Percentiles rank a stretch among this genome's conserved stretches.
Conservation (phyloP, 176 grass and related monocot genomes). For the Poa pratensis region DNA sequence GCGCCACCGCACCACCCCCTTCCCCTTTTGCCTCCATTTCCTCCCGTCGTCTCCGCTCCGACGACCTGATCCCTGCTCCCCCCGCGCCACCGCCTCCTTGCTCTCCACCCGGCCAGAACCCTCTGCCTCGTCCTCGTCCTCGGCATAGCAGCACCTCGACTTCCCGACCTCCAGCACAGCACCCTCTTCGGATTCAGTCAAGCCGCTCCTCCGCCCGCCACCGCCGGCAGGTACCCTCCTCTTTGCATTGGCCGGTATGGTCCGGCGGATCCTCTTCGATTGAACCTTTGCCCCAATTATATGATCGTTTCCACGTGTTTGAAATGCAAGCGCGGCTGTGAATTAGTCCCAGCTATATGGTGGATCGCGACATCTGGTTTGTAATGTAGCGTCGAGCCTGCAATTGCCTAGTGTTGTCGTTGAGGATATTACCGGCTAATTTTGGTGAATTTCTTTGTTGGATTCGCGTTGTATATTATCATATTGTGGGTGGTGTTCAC, state of each 20-base stretch:
- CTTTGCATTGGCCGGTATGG: background rate
- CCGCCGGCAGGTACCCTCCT: constrained; percentile 4
- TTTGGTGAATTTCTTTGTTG: background rate
- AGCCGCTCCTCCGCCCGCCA: background rate
- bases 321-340: background rate
- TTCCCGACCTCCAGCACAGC: background rate
- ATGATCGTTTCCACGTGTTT: background rate
- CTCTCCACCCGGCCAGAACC: background rate
- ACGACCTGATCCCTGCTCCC: constrained; percentile 1
- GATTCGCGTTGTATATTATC: background rate
- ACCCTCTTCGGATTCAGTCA: background rate
- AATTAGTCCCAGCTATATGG: background rate
- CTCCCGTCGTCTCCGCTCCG: background rate
- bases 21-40: background rate
- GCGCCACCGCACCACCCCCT: background rate
- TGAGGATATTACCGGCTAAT: background rate
- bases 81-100: background rate
- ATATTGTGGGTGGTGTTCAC: background rate
- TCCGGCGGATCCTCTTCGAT: background rate
- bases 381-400: background rate
- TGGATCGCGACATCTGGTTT: background rate
- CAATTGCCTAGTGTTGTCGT: background rate
- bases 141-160: background rate
- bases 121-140: background rate
- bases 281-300: too few species aligned